Evolutionary conservation across 2,329 filamentous ascomycete species (phyloP).

Genomic region (Emericellopsis cladophorae): DNA sequence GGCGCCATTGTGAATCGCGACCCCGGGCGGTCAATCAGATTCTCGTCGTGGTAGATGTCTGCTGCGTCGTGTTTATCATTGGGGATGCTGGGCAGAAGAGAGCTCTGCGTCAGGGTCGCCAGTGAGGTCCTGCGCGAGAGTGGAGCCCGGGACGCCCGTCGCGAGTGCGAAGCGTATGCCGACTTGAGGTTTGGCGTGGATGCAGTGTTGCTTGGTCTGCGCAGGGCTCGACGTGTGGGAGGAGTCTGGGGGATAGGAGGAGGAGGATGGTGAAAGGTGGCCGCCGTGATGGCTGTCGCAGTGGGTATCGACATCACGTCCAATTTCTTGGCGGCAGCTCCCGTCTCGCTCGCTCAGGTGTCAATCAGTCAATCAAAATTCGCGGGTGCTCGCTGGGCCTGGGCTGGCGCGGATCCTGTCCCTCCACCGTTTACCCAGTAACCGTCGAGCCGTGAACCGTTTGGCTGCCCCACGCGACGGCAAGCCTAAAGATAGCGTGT

Average conservation of each 20-base stretch:
- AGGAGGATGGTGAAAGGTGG: conserved; percentile 5
- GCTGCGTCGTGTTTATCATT: conserved; percentile 9
- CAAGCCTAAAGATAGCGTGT: too few relatives aligned
- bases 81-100: conserved; percentile 47
- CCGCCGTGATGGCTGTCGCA: conserved; percentile 6
- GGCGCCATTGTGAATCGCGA: conserved; percentile 35
- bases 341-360: too few relatives aligned
- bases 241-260: conserved; percentile 2
- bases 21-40: conserved; percentile 19
- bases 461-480: too few relatives aligned
- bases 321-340: too few relatives aligned
- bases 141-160: conserved; percentile 6
- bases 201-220: conserved; percentile 31
- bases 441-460: too few relatives aligned
- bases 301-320: conserved; percentile 5
- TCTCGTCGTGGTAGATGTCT: conserved; percentile 48
- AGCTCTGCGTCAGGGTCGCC: conserved; percentile 52
- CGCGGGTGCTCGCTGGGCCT: too few relatives aligned
- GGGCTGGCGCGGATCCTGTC: too few relatives aligned
- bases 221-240: conserved; percentile 22
- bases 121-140: conserved; percentile 58
- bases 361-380: too few relatives aligned
- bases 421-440: too few relatives aligned
- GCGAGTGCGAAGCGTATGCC: conserved; percentile 35
- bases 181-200: conserved; percentile 48